Base-by-base conservation (phyloP, 1,284 basidiomycete genomes). In the Moesziomyces globuligerus region DNA sequence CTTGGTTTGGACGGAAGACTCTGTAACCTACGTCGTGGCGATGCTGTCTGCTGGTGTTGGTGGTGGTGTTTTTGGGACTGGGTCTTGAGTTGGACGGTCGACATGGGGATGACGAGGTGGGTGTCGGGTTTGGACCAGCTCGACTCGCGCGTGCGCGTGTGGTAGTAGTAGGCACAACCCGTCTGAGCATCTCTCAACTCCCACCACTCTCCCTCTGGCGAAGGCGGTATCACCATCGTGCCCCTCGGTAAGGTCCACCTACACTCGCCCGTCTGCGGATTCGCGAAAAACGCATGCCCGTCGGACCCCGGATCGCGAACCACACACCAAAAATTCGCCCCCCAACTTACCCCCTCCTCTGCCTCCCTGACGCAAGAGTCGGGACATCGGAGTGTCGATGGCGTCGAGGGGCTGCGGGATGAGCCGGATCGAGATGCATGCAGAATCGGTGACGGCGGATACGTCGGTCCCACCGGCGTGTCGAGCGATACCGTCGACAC, bases 191-290 rank as follows among this genome's bases (percentile, higher is more conserved):
- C 93, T 40, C 87, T 86, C 68, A 96, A 86, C 83, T 96, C 93
- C 92, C 93, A 95, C 93, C 93, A 97, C 81, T 95, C 92, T 43
- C 94, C 94, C 29, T 91, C 89, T 3, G 88, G 86, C 61, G 86
- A 90, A 7, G 91, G 90, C 23, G 93, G 94, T 32, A 97, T 85
- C 1, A 94, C 89, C 81, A 93, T 93, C 49, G 91, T 90, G 15
- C 93, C 92, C n/a, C 89, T 87, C 5, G 93, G 93, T 4, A 92
- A 89, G 77, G 93, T 90, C 93, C 93, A 96, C 77, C 90, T 90
- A 59, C 93, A 92, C 80, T 94, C 89, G 11, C 93, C 93, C 18
- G 91, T 91, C 0, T 92, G 88, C 37, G 94, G 94, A 83, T 93
- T 94, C 18, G 93, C 93, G 83, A 90, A 97, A 85, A 96, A 96